Evolutionary conservation across 1,284 basidiomycete genomes (phyloP).

Genomic region (Schizophyllum amplum): DNA sequence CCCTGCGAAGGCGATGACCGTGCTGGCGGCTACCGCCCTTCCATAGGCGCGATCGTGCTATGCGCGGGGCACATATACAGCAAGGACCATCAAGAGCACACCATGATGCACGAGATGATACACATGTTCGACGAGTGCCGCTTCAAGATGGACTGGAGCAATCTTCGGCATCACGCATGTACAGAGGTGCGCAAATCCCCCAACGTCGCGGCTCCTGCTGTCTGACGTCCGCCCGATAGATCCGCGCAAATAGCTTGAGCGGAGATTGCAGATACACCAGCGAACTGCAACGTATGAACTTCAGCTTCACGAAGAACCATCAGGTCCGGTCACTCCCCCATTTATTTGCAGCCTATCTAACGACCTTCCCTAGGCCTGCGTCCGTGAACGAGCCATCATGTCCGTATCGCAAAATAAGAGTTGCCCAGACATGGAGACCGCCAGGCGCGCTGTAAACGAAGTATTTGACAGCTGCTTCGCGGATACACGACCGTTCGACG

Average conservation of each 20-base stretch:
- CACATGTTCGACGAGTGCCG: conserved; percentile 94
- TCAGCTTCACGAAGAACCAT: conserved; percentile 87
- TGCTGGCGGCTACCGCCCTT: conserved; percentile 79
- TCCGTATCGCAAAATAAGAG: conserved; percentile 78
- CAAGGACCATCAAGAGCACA: conserved; percentile 88
- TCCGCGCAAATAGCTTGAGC: conserved; percentile 88
- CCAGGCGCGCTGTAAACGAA: conserved; percentile 88
- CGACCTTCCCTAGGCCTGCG: conserved; percentile 58
- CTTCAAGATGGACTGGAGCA: conserved; percentile 89
- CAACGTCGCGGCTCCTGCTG: conserved; percentile 2
- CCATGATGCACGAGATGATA: conserved; percentile 89
- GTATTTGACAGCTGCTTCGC: conserved; percentile 95
- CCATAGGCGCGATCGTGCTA: conserved; percentile 68
- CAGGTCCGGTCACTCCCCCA: conserved; percentile 47
- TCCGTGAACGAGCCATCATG: conserved; percentile 78
- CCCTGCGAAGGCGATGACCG: conserved; percentile 64
- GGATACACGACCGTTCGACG: conserved; percentile 95
- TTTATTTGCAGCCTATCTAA: conserved; percentile 4
- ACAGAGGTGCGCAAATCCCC: conserved; percentile 68
- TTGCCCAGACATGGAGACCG: conserved; percentile 72
- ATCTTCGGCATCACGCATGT: conserved; percentile 91
- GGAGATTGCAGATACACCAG: conserved; percentile 86
- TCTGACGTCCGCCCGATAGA: conserved; percentile 37
- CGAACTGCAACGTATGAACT: conserved; percentile 70
- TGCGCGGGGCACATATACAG: conserved; percentile 80